These are phyloP conservation scores for Podaxis sp. DNA, from an alignment of 768 basidiomycete genomes.

Conservation along the genomic window DNA sequence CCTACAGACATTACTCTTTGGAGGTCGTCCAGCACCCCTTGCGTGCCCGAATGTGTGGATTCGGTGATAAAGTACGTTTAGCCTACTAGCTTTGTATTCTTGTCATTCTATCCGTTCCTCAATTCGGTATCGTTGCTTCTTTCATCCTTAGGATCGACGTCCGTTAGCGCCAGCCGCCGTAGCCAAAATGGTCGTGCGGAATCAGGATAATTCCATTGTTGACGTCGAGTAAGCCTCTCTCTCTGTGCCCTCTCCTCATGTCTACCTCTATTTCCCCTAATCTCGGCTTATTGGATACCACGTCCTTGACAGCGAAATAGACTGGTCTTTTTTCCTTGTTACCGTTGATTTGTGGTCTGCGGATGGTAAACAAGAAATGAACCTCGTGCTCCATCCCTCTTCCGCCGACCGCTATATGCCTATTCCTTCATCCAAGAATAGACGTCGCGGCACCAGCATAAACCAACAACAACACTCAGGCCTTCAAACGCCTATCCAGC, in stretches of 20 bases:
- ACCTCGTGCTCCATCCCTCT: constrained; percentile 85
- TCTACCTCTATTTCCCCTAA: neutral
- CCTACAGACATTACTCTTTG: constrained; percentile 70
- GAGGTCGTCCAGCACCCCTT: constrained; percentile 87
- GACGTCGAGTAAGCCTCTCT: constrained; percentile 66
- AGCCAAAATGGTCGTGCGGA: constrained; percentile 75
- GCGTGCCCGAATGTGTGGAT: constrained; percentile 93
- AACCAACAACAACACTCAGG: constrained; percentile 34
- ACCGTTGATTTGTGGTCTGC: constrained; percentile 92
- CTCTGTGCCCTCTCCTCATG: neutral
- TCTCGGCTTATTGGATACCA: neutral
- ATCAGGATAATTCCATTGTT: constrained; percentile 63
- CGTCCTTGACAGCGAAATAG: constrained; percentile 60
- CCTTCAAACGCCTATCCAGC: constrained; percentile 46
- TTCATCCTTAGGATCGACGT: constrained; percentile 70
- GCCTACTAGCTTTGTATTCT: too few relatives aligned
- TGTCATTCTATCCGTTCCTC: neutral
- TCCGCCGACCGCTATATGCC: constrained; percentile 69
- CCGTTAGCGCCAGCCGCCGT: constrained; percentile 90
- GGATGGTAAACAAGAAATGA: constrained; percentile 81
- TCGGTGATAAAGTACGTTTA: constrained; percentile 82
- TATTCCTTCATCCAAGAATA: constrained; percentile 35
- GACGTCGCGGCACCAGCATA: constrained; percentile 39
- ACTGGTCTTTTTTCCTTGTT: constrained; percentile 85
- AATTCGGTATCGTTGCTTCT: constrained; percentile 16